These are phyloP conservation scores for Hortaea werneckii DNA, from an alignment of 2,329 filamentous ascomycete genomes.

Conservation along the genomic window DNA sequence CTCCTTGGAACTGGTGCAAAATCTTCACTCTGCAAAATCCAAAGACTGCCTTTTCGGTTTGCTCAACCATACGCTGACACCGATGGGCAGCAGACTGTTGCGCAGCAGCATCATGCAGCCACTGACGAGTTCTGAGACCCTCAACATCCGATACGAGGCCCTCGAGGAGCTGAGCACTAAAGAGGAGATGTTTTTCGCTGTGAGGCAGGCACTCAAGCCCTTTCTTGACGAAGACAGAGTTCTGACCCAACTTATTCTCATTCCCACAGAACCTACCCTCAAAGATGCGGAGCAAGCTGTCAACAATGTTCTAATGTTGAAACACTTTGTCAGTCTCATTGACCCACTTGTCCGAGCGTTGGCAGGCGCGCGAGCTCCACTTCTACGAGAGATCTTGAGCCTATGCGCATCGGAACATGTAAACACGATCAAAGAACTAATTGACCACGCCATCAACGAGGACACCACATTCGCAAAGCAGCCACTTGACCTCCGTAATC, in stretches of 20 bases:
- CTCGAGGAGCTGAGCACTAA: conserved; percentile 71
- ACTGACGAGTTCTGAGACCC: conserved; percentile 58
- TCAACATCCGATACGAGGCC: conserved; percentile 67
- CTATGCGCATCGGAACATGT: conserved; percentile 57
- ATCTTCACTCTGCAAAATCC: conserved; percentile 65
- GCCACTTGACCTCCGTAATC: conserved; percentile 78
- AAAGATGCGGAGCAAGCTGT: conserved; percentile 68
- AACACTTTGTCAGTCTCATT: conserved; percentile 65
- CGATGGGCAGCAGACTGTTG: conserved; percentile 78
- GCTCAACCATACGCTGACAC: conserved; percentile 73
- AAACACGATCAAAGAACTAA: conserved; percentile 50
- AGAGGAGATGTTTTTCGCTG: conserved; percentile 73
- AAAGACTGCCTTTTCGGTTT: conserved; percentile 76
- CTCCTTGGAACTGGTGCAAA: conserved; percentile 84
- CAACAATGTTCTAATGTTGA: conserved; percentile 78
- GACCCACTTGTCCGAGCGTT: conserved; percentile 59
- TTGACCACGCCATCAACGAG: conserved; percentile 64
- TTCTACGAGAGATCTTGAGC: conserved; percentile 58
- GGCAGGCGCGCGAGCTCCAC: conserved; percentile 49
- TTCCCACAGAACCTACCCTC: conserved; percentile 56
- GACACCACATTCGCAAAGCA: conserved; percentile 69
- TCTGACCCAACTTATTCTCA: conserved; percentile 72
- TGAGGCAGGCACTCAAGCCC: conserved; percentile 64
- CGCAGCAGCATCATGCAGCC: conserved; percentile 83
- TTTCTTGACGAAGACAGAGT: conserved; percentile 74